phyloP scores from a whole-genome alignment of 2,329 filamentous ascomycete species.

The Huntiella moniliformis region DNA sequence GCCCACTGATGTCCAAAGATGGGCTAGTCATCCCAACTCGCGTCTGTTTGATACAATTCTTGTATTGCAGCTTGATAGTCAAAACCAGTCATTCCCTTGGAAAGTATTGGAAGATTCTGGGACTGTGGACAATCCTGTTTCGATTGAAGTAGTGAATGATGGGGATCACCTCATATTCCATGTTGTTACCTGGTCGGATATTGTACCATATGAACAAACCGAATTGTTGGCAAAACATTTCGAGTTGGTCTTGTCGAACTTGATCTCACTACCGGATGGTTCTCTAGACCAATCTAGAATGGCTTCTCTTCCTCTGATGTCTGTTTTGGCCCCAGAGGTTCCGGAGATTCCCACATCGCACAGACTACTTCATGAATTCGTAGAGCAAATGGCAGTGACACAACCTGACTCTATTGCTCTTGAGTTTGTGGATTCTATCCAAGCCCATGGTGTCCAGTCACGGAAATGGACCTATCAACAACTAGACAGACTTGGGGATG shows the following conservation, averaged over 20 bases:
- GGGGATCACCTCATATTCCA: conserved; percentile 36
- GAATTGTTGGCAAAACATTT: conserved; percentile 50
- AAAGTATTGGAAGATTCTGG: conserved; percentile 44
- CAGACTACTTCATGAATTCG: conserved; percentile 54
- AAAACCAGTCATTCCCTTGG: conserved; percentile 29
- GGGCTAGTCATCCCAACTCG: conserved; percentile 45
- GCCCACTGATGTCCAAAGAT: conserved; percentile 52
- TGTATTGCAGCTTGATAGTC: conserved; percentile 51
- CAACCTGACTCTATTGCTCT: conserved; percentile 47
- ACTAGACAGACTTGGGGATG: conserved; percentile 52
- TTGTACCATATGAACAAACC: conserved; percentile 53
- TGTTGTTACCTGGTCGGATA: conserved; percentile 43
- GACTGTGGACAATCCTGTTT: conserved; percentile 58
- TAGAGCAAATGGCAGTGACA: conserved; percentile 41
- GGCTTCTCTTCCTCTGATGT: conserved; percentile 29
- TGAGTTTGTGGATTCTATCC: conserved; percentile 49
- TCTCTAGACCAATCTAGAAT: conserved; percentile 20
- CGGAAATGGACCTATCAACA: conserved; percentile 53
- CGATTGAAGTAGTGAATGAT: conserved; percentile 54
- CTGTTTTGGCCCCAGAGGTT: conserved; percentile 44
- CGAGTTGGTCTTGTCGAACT: conserved; percentile 42
- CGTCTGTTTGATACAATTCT: conserved; percentile 70
- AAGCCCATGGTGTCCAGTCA: conserved; percentile 16
- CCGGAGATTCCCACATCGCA: conserved; percentile 37
- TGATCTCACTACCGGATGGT: conserved; percentile 31